Evolutionary conservation across 164 flowering plant genomes (phyloP).

Genomic region (Magnolia officinalis): DNA sequence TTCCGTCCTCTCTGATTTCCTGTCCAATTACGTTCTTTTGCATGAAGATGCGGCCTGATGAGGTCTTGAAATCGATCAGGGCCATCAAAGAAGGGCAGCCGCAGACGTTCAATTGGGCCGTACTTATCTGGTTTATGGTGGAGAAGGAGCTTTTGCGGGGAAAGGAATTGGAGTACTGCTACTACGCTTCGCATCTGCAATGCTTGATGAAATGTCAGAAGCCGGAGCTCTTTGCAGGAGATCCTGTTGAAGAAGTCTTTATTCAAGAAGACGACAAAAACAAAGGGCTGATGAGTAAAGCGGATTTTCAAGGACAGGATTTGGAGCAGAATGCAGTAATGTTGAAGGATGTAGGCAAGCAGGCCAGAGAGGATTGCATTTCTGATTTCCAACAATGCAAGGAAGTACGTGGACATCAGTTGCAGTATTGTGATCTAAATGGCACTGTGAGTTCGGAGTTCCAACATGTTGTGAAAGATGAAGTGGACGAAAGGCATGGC

Average conservation of each 20-base stretch:
- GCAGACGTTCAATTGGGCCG: slow-evolving; percentile 77
- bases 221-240: slow-evolving; percentile 36
- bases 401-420: slow-evolving; percentile 16
- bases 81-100: slow-evolving; percentile 60
- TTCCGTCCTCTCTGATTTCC: slow-evolving; percentile 36
- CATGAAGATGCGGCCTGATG: slow-evolving; percentile 58
- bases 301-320: slow-evolving; percentile 10
- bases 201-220: slow-evolving; percentile 57
- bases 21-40: slow-evolving; percentile 74
- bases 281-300: slow-evolving; percentile 10
- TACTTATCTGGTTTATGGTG: slow-evolving; percentile 84
- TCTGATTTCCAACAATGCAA: slow-evolving; percentile 45
- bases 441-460: slow-evolving; percentile 20
- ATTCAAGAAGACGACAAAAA: slow-evolving; percentile 9
- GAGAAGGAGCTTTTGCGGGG: slow-evolving; percentile 69
- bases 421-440: slow-evolving; percentile 43
- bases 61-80: slow-evolving; percentile 41
- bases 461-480: slow-evolving; percentile 21
- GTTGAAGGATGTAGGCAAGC: slow-evolving; percentile 23
- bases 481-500: slow-evolving; percentile 11
- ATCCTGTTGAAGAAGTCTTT: slow-evolving; percentile 14
- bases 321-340: no score
- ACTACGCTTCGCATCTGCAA: slow-evolving; percentile 78
- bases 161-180: slow-evolving; percentile 29
- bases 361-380: slow-evolving; percentile 23